phyloP scores from a whole-genome alignment of 2,329 filamentous ascomycete species.

The Acrodontium crateriforme region DNA sequence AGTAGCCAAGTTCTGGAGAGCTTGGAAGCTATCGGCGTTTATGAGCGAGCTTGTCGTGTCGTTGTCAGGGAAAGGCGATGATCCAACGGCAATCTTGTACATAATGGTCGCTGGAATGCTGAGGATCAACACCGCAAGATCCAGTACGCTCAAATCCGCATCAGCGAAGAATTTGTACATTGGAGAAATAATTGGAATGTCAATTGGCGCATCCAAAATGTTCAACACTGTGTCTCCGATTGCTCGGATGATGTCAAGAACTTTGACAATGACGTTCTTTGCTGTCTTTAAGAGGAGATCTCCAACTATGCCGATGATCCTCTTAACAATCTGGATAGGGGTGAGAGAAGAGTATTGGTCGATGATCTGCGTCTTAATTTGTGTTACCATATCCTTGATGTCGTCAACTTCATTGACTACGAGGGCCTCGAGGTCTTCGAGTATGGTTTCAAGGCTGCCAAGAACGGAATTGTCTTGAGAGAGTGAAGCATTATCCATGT shows the following conservation, averaged over 20 bases:
- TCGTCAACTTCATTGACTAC: background rate
- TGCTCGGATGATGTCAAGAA: background rate
- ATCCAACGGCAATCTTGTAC: no score
- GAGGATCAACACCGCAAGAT: no score
- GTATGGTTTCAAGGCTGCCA: background rate
- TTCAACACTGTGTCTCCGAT: no score
- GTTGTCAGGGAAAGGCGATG: no score
- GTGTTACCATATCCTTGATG: background rate
- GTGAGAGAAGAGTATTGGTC: background rate
- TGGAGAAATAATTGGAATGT: no score
- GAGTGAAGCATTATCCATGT: background rate
- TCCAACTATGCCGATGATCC: constrained; percentile 1
- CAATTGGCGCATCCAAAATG: no score
- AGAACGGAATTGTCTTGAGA: background rate
- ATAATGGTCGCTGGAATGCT: no score
- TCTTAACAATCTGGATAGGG: background rate
- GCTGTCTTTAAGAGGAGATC: background rate
- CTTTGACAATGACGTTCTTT: background rate
- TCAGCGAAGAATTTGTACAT: no score
- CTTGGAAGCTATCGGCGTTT: no score
- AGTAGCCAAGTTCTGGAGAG: no score
- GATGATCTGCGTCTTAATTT: constrained; percentile 1
- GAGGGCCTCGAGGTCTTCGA: background rate
- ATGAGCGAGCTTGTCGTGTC: no score
- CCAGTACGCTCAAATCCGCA: no score